Evolutionary conservation across 1,284 basidiomycete species (phyloP), one percentile per base, ranked within the genome.

Genomic region (Leccinum griseonigrum): DNA sequence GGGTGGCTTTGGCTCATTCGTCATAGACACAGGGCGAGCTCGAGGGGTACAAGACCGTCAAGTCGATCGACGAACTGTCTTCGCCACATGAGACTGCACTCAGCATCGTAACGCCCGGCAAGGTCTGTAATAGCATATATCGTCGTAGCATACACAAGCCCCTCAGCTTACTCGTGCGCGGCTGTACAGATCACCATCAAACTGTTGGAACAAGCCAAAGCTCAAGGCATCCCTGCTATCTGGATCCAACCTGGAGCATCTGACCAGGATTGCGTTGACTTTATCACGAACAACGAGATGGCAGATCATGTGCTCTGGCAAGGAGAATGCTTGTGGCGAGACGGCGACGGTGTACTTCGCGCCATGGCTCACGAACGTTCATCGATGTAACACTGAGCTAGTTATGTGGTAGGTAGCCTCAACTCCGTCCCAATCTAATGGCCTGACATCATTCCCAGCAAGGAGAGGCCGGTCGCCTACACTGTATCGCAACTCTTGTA

Each of bases 231-330:
- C 10, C 86, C 86, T 16, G 81, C 85, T 1, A 78, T 94, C 54
- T 95, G 93, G 93, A 82, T 95, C 46, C 93, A 95, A 74, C 93
- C 93, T 13, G 92, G 92, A 28, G 90, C 92, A 10, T 87, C 89
- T 66, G 87, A 91, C 69, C 83, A 75, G 46, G 73, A 74, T 6
- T 85, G 87, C 55, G 73, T 73, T 43, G 66, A 75, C 11, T 87
- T 79, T 65, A 82, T 88, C 67, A 75, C 77, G 40, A 64, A 65
- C 56, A 74, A 75, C 32, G 65, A 56, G 6, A 71, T 73, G 71
- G 51, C 59, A 7, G 71, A 71, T 56, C 46, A 64, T 51, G 70
- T 74, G 4, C 54, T 73, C 13, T 75, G 73, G 71, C 61, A 72
- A 55, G 71, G 71, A 31, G 74, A 75, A 59, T 73, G 71, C 57